Evolutionary conservation across 2,329 filamentous ascomycete genomes (phyloP), one percentile per base, ranked within the genome.

Genomic region (Blastomyces emzantsi): DNA sequence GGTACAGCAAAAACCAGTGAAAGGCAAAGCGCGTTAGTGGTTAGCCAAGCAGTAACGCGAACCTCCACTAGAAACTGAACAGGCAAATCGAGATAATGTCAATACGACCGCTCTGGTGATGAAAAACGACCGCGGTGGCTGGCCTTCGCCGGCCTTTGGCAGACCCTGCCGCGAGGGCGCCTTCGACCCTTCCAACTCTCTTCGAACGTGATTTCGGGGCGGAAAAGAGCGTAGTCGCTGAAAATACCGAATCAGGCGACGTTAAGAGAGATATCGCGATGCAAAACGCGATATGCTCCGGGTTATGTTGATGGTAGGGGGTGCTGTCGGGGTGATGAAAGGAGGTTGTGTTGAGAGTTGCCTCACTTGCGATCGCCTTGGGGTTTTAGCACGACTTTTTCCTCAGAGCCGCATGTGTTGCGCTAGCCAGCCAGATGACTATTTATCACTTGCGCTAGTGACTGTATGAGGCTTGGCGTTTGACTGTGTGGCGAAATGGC

Each of bases 161-260:
- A 77, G 76, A 76, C 76, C 76, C 77, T 78, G 76, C 76, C 76
- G 77, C 76, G 73, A 77, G 76, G 76, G 76, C 76, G 76, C 75
- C 76, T 72, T 73, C 71, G 73, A 74, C 74, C 74, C 69, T 68
- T 67, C 73, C 69, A 70, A 73, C 73, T 69, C 70, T 73, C 69
- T 72, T 73, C 70, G 71, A 70, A 63, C 66, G 67, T 66, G 62
- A 64, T 55, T 59, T 60, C 67, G 70, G 68, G 66, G 71, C 68
- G 68, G 67, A 59, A 67, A 73, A 70, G 69, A 66, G 65, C 64
- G 60, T 65, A 65, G 65, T 69, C 66, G 67, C 70, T 65, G 64
- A 62, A 67, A 56, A 65, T 68, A 69, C 67, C 69, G 72, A 73
- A 63, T 65, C 65, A 58, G 66, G 60, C 56, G 64, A 64, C 64